phyloP scores from a whole-genome alignment of 306 rosid species.

The Boehmeria nivea region DNA sequence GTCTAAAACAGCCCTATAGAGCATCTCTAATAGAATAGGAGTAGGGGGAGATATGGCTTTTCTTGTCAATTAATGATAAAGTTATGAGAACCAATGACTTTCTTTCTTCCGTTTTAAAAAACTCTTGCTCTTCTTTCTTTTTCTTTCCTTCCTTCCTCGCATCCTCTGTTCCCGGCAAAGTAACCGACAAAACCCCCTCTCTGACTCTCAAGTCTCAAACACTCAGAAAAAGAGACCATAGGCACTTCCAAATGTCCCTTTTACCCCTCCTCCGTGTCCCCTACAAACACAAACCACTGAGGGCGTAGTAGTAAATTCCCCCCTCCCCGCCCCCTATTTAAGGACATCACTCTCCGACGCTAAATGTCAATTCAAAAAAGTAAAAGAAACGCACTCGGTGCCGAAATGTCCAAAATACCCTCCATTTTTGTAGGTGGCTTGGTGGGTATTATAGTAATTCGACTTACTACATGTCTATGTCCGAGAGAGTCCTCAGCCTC shows the following conservation, averaged over 20 bases:
- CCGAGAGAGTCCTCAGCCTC: neutral
- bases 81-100: conserved; percentile 23
- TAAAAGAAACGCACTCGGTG: neutral
- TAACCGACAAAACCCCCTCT: conserved; percentile 19
- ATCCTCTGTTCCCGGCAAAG: conserved; percentile 14
- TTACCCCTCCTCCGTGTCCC: neutral
- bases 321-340: neutral
- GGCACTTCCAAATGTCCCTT: neutral
- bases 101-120: neutral
- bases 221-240: no score
- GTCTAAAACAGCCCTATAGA: no score
- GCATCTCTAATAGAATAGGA: no score
- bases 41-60: no score
- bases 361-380: conserved; percentile 3
- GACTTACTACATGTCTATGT: neutral
- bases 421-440: neutral
- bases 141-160: neutral
- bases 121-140: neutral
- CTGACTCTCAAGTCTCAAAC: no score
- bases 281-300: neutral
- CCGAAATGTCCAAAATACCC: conserved; percentile 14
- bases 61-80: neutral
- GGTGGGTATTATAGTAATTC: conserved; percentile 15
- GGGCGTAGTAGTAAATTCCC: neutral
- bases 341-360: neutral